Percentiles rank a stretch among this genome's conserved stretches.
phyloP scores from a whole-genome alignment of 495 filamentous ascomycete genomes.

The Usnea hakonensis region DNA sequence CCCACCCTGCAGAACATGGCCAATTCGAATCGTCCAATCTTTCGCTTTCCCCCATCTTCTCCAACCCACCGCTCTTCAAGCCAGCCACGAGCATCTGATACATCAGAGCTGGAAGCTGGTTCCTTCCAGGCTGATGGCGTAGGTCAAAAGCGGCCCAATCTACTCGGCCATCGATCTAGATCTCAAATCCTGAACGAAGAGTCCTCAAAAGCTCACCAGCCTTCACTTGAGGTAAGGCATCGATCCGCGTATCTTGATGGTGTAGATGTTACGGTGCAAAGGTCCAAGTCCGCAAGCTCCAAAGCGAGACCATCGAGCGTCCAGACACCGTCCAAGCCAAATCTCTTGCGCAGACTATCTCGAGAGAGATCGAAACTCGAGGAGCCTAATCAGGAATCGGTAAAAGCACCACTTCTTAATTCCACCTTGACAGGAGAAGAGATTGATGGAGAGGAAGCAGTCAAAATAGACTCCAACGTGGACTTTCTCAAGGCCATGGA shows the following conservation, averaged over 20 bases:
- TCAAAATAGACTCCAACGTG: constrained; percentile 74
- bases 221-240: constrained; percentile 58
- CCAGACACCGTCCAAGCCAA: constrained; percentile 70
- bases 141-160: constrained; percentile 29
- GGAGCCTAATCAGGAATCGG: constrained; percentile 22
- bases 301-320: constrained; percentile 64
- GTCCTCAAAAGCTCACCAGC: constrained; percentile 51
- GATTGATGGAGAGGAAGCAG: constrained; percentile 48
- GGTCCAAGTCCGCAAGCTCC: constrained; percentile 58
- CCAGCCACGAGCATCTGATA: constrained; percentile 36
- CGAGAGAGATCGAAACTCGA: constrained; percentile 9
- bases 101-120: constrained; percentile 19
- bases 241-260: constrained; percentile 40
- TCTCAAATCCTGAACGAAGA: constrained; percentile 43
- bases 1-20: constrained; percentile 37
- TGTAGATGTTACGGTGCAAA: constrained; percentile 46
- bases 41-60: constrained; percentile 53
- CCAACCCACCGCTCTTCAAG: constrained; percentile 50
- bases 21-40: constrained; percentile 43
- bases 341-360: constrained; percentile 39
- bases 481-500: constrained; percentile 83
- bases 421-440: constrained; percentile 33
- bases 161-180: constrained; percentile 44
- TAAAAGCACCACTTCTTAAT: constrained; percentile 26
- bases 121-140: constrained; percentile 22